Evolutionary conservation across 495 filamentous ascomycete genomes (phyloP).

Genomic region (Immersiella caudata): DNA sequence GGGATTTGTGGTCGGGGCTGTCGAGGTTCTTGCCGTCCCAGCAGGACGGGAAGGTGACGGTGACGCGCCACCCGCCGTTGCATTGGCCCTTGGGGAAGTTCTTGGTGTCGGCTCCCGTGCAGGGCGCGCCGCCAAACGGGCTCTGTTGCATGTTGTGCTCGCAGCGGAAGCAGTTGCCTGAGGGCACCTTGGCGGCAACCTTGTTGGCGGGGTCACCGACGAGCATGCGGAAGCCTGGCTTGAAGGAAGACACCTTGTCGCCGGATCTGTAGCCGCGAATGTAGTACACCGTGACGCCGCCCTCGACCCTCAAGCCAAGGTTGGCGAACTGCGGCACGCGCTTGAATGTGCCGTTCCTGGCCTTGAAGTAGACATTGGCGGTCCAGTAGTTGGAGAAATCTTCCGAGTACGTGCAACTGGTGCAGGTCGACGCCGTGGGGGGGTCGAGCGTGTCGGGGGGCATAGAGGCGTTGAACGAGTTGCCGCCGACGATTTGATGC

Average conservation of each 20-base stretch:
- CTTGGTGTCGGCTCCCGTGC: constrained; percentile 35
- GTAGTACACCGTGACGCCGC: constrained; percentile 52
- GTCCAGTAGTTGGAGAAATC: constrained; percentile 45
- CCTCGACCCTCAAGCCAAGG: constrained; percentile 43
- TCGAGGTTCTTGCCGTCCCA: constrained; percentile 62
- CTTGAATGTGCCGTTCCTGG: constrained; percentile 50
- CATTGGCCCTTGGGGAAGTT: constrained; percentile 50
- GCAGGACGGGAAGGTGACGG: constrained; percentile 56
- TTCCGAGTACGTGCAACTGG: constrained; percentile 33
- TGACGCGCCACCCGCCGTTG: constrained; percentile 49
- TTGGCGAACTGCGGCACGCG: constrained; percentile 45
- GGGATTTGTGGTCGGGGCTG: constrained; percentile 55
- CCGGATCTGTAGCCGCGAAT: constrained; percentile 29
- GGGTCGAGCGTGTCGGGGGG: constrained; percentile 39
- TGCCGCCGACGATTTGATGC: constrained; percentile 54
- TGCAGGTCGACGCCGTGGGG: constrained; percentile 33
- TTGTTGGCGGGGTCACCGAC: constrained; percentile 48
- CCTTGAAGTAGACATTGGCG: constrained; percentile 51
- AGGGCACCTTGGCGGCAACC: constrained; percentile 39
- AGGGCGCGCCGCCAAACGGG: constrained; percentile 40
- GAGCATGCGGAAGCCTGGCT: constrained; percentile 56
- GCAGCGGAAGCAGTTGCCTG: constrained; percentile 51
- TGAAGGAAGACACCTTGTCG: constrained; percentile 47
- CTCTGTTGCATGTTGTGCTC: constrained; percentile 38
- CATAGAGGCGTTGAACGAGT: constrained; percentile 54